Base-by-base conservation (phyloP, 345 rosid genomes). In the Noccaea caerulescens region DNA sequence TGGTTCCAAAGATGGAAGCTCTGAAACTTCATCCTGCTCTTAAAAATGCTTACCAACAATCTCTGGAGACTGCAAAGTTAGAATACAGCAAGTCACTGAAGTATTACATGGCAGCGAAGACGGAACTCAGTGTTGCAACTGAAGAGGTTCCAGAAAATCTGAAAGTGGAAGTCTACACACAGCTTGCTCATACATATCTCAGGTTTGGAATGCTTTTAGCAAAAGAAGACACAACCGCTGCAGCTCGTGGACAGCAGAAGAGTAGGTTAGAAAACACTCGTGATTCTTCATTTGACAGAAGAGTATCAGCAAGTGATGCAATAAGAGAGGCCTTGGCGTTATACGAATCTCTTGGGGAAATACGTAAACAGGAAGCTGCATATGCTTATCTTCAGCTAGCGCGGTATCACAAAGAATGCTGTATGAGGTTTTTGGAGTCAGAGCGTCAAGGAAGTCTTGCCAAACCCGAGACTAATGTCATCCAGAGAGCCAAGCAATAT, bases 171-270 rank as follows among this genome's bases (percentile, higher is more conserved):
- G 96, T 86, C 5, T 76, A 65, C 60, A 93, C 92, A n/a, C 98
- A 93, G 68, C 83, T 81, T 77, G 97, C 94, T 68, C 84, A 93
- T 79, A 91, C 98, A 10, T 84, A 84, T 80, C 80, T 93, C 67
- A 88, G 94, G 80, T 82, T 93, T 46, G 98, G 98, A 64, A 91
- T 93, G 96, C 84, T 88, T 73, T 73, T 91, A 79, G 97, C 92
- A 5, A 80, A 79, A 50, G 96, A 91, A 72, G 86, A 86, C 80
- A 65, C 69, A 38, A 73, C 85, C 39, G 79, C 84, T 71, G 85
- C 83, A 76, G 86, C 82, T 50, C 84, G 79, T 63, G 91, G 85
- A 79, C 76, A 58, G 41, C 76, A 58, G 44, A 80, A 58, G 66
- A 81, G 66, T 18, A 77, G 79, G 44, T 54, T 58, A 50, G 86